These are phyloP conservation scores for Priceomyces fermenticarens DNA, from an alignment of 805 yeast genomes.

Conservation along the genomic window DNA sequence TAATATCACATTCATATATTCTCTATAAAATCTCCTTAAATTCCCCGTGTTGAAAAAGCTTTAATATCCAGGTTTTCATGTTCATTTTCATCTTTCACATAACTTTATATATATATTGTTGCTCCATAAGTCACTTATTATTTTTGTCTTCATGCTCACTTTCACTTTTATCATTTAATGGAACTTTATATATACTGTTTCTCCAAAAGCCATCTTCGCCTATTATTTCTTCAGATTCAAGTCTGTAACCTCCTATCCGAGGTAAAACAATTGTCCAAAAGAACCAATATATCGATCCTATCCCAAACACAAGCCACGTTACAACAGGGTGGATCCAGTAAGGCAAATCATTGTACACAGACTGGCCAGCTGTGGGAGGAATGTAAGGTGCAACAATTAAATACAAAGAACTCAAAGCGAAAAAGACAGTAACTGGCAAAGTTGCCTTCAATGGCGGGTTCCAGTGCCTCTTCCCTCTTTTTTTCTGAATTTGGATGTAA, in stretches of 20 bases:
- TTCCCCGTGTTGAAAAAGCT: too few species aligned
- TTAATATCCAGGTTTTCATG: too few species aligned
- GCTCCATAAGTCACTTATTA: slow-evolving; percentile 77
- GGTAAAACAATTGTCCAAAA: slow-evolving; percentile 63
- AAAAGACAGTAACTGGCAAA: slow-evolving; percentile 60
- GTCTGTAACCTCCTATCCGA: slow-evolving; percentile 46
- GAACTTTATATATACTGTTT: slow-evolving; percentile 48
- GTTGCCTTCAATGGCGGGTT: slow-evolving; percentile 69
- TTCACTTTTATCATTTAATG: too few species aligned
- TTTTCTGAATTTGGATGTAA: slow-evolving; percentile 50
- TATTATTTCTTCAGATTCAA: slow-evolving; percentile 51
- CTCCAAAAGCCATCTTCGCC: slow-evolving; percentile 75
- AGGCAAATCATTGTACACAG: slow-evolving; percentile 67
- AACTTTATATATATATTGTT: slow-evolving; percentile 46
- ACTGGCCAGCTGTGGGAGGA: slow-evolving; percentile 66
- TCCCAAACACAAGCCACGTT: slow-evolving; percentile 70
- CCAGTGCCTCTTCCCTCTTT: slow-evolving; percentile 56
- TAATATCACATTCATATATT: too few species aligned
- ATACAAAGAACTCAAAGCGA: slow-evolving; percentile 62
- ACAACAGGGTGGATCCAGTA: slow-evolving; percentile 80
- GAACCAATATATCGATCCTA: slow-evolving; percentile 66
- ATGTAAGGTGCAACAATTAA: slow-evolving; percentile 75
- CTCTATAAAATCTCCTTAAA: too few species aligned
- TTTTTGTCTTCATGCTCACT: too few species aligned
- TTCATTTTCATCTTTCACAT: too few species aligned